phyloP scores from a whole-genome alignment of 495 filamentous ascomycete genomes.

The Podospora appendiculata region DNA sequence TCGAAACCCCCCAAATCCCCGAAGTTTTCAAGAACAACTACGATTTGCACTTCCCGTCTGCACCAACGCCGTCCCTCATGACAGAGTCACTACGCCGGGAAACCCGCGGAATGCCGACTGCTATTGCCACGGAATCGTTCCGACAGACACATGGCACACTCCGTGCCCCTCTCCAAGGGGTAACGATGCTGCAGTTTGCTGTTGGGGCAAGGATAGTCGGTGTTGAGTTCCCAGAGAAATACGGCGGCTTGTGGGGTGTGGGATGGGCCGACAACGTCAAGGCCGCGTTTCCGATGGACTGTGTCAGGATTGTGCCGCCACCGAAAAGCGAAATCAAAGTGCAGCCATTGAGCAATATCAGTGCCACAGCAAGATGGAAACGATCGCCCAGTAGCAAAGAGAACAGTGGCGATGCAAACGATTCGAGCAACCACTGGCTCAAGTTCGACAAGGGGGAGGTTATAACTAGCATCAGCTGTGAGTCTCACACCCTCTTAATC shows the following conservation, averaged over 20 bases:
- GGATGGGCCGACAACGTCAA: conserved; percentile 39
- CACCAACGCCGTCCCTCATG: conserved; percentile 20
- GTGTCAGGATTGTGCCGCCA: conserved; percentile 31
- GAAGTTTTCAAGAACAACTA: conserved; percentile 28
- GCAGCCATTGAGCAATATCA: conserved; percentile 12
- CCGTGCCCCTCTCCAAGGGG: conserved; percentile 28
- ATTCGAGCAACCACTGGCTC: conserved; percentile 23
- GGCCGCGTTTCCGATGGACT: conserved; percentile 34
- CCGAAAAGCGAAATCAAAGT: conserved; percentile 18
- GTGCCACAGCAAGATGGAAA: conserved; percentile 37
- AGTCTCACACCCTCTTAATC: conserved; percentile 15
- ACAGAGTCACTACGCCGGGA: conserved; percentile 11
- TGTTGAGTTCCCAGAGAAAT: conserved; percentile 35
- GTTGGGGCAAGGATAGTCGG: conserved; percentile 35
- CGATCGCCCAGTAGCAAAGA: conserved; percentile 35
- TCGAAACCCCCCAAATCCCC: conserved; percentile 19
- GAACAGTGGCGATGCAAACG: background rate
- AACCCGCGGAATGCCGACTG: conserved; percentile 22
- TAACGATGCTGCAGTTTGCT: conserved; percentile 31
- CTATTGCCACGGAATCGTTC: conserved; percentile 22
- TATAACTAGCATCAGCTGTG: conserved; percentile 39
- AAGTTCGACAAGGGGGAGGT: conserved; percentile 40
- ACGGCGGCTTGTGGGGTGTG: conserved; percentile 38
- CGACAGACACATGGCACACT: conserved; percentile 20
- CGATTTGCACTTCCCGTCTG: conserved; percentile 35